Percentiles rank a stretch among this genome's conserved stretches.
phyloP scores from a whole-genome alignment of 108 stramenopile species.

The Fragilariopsis cylindrus region DNA sequence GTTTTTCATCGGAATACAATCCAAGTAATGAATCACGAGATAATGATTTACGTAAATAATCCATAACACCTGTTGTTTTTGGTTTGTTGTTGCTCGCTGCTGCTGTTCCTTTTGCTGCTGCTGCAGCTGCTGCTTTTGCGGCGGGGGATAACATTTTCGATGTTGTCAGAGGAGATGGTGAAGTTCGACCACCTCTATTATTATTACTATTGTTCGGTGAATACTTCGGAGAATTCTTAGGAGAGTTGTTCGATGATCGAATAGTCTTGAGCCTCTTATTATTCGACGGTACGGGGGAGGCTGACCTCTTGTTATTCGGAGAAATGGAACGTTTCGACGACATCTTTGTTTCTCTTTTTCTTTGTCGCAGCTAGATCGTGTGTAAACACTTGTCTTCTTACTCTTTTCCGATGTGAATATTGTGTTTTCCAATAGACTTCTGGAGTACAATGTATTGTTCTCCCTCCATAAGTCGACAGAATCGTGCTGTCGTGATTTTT shows the following conservation, averaged over 20 bases:
- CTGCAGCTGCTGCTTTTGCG: not conserved
- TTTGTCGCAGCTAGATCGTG: too few species aligned
- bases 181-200: not conserved
- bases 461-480: too few species aligned
- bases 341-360: not conserved
- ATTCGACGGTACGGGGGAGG: not conserved
- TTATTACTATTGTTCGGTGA: too few species aligned
- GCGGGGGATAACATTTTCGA: not conserved
- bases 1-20: conserved; percentile 43
- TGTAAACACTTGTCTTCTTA: too few species aligned
- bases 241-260: not conserved
- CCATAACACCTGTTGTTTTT: conserved; percentile 48
- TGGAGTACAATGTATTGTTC: too few species aligned
- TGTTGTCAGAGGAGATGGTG: not conserved
- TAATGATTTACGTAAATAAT: conserved; percentile 40
- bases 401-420: too few species aligned
- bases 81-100: not conserved
- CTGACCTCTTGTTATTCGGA: not conserved
- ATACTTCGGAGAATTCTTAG: too few species aligned
- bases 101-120: not conserved
- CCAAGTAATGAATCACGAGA: conserved; percentile 27
- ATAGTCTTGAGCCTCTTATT: not conserved
- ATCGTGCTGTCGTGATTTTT: too few species aligned
- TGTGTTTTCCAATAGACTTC: too few species aligned
- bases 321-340: not conserved